phyloP scores from a whole-genome alignment of 2,329 filamentous ascomycete genomes.

The Colletotrichum liriopes region DNA sequence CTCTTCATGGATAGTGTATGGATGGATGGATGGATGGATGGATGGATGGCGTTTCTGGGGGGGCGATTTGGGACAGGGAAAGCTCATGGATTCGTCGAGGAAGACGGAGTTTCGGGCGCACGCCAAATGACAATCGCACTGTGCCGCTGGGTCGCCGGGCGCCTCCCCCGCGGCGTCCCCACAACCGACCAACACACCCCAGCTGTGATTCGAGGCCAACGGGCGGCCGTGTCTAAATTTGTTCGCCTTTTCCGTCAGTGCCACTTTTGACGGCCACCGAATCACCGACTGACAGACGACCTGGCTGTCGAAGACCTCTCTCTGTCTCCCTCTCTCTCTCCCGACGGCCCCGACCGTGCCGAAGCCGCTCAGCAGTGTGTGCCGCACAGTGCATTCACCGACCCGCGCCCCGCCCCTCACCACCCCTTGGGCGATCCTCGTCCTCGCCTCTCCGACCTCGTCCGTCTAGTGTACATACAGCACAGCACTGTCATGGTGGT shows the following conservation, averaged over 20 bases:
- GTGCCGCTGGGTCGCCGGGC: slow-evolving; percentile 13
- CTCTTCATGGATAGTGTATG: background rate
- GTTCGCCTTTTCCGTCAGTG: background rate
- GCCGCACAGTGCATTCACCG: slow-evolving; percentile 28
- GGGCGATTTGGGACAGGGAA: too few species aligned
- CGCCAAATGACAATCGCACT: slow-evolving; percentile 7
- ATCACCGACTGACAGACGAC: background rate
- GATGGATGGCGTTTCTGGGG: background rate
- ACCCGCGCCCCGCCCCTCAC: background rate
- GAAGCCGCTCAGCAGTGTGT: slow-evolving; percentile 14
- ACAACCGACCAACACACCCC: background rate
- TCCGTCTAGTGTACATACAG: background rate
- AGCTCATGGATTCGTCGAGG: slow-evolving; percentile 3
- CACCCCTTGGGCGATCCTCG: background rate
- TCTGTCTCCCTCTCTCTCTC: background rate
- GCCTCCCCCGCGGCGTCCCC: background rate
- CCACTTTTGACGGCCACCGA: background rate
- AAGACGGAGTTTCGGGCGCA: slow-evolving; percentile 25
- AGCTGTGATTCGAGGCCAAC: background rate
- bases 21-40: background rate
- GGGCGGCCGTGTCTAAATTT: slow-evolving; percentile 9
- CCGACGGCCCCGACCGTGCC: slow-evolving; percentile 22
- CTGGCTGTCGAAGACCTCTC: background rate
- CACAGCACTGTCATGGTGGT: background rate
- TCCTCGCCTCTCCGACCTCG: background rate